These are phyloP conservation scores for Rhododendron simsii DNA, from an alignment of 148 eudicot genomes.

Conservation along the genomic window DNA sequence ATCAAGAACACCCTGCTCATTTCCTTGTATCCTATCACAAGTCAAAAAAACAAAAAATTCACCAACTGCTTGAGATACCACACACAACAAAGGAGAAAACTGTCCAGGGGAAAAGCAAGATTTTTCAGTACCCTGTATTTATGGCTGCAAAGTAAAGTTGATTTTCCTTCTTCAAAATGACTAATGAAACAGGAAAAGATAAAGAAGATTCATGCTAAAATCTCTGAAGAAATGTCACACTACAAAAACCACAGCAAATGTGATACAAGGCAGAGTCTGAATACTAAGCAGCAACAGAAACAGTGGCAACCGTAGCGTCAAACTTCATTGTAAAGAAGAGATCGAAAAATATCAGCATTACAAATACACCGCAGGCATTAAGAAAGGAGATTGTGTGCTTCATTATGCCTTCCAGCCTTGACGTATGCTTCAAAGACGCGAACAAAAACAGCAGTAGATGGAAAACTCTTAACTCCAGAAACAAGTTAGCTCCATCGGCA, in stretches of 20 bases:
- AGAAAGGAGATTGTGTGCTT: conserved; percentile 61
- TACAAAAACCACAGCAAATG: background rate
- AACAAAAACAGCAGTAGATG: conserved; percentile 46
- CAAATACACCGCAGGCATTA: conserved; percentile 52
- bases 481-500: conserved; percentile 51
- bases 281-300: conserved; percentile 33
- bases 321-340: conserved; percentile 49
- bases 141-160: background rate
- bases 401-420: conserved; percentile 18
- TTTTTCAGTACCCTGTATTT: background rate
- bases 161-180: conserved; percentile 1
- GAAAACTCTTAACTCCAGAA: conserved; percentile 44
- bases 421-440: conserved; percentile 57
- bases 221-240: background rate
- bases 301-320: conserved; percentile 15
- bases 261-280: conserved; percentile 1
- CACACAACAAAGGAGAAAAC: too few species aligned
- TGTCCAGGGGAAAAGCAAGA: background rate
- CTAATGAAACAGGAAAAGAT: background rate
- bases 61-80: background rate
- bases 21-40: background rate
- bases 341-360: conserved; percentile 63
- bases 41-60: background rate
- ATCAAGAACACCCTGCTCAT: background rate
- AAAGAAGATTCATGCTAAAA: background rate